Evolutionary conservation across 495 filamentous ascomycete genomes (phyloP).

Genomic region (Chaetomium fimeti): DNA sequence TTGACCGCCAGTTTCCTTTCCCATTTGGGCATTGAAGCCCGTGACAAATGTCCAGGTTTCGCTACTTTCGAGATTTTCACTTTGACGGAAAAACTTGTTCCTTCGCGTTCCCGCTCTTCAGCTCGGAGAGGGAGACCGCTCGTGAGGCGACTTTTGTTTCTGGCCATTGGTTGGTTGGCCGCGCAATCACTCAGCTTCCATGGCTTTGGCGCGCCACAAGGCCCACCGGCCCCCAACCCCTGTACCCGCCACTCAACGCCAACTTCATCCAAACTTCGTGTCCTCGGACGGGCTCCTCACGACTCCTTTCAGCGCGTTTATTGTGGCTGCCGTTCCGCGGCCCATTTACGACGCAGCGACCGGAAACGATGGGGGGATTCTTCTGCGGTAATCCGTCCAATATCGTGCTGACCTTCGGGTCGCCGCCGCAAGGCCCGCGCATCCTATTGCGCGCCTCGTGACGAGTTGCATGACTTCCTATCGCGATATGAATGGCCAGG

Average conservation of each 20-base stretch:
- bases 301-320: not conserved
- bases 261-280: not conserved
- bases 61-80: not conserved
- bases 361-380: not conserved
- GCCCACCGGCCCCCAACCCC: not conserved
- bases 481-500: constrained; percentile 25
- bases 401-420: not conserved
- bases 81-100: not conserved
- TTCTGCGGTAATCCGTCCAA: not conserved
- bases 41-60: not conserved
- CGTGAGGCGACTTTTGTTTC: constrained; percentile 31
- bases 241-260: constrained; percentile 9
- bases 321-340: not conserved
- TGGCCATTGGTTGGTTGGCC: constrained; percentile 26
- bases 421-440: not conserved
- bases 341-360: not conserved
- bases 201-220: constrained; percentile 12
- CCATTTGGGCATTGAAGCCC: not conserved
- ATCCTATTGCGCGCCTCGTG: not conserved
- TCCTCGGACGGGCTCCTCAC: not conserved
- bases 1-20: constrained; percentile 9
- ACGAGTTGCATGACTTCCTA: not conserved
- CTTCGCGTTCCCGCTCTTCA: not conserved
- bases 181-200: constrained; percentile 23
- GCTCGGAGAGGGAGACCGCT: constrained; percentile 25